These are phyloP conservation scores for Lactarius sp. DNA, from an alignment of 768 basidiomycete genomes.

Conservation along the genomic window DNA sequence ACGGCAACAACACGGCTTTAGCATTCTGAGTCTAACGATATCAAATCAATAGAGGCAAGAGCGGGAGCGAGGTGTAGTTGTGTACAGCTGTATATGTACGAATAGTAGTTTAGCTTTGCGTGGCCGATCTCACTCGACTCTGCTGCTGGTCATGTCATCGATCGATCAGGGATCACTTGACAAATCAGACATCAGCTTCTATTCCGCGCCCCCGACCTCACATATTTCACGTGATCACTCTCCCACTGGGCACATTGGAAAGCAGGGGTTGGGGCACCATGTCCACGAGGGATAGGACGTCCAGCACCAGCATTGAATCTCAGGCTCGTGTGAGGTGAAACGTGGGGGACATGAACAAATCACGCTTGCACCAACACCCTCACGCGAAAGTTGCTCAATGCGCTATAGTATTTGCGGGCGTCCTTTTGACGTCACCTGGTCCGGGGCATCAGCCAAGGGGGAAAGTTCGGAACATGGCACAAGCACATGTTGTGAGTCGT, in stretches of 20 bases:
- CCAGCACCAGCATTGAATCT: no score
- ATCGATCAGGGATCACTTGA: no score
- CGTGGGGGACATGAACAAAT: not conserved
- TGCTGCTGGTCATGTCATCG: no score
- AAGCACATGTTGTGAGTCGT: not conserved
- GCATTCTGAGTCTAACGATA: not conserved
- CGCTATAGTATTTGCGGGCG: not conserved
- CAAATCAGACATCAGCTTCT: not conserved
- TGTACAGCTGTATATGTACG: not conserved
- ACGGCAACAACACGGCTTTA: no score
- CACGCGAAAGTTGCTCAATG: constrained; percentile 11
- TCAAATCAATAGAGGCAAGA: not conserved
- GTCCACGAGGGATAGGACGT: no score
- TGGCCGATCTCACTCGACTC: no score
- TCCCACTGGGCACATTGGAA: no score
- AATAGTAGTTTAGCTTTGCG: not conserved
- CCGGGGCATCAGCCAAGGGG: not conserved
- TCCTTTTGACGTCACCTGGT: constrained; percentile 15
- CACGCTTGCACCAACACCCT: not conserved
- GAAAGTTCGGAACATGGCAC: constrained; percentile 14
- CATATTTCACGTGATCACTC: no score
- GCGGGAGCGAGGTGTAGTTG: not conserved
- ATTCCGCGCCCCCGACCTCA: not conserved
- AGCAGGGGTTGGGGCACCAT: no score
- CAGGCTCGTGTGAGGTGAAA: not conserved